Evolutionary conservation across 2,329 filamentous ascomycete genomes (phyloP).

Genomic region (Sarocladium kiliense): DNA sequence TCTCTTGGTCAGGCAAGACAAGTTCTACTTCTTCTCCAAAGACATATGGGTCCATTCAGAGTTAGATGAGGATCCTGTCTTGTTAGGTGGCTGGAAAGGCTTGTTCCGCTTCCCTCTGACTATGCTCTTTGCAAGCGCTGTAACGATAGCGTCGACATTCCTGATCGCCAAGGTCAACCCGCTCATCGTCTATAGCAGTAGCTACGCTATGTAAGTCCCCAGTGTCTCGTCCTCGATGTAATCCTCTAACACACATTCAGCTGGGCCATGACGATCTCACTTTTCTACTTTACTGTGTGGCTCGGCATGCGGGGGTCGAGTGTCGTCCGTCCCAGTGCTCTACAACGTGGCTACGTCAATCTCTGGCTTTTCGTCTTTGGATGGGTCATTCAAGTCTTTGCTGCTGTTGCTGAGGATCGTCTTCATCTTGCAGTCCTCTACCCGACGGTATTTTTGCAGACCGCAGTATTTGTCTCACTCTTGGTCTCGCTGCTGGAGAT

Average conservation of each 20-base stretch:
- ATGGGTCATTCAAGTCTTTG: slow-evolving; percentile 67
- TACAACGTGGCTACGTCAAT: slow-evolving; percentile 74
- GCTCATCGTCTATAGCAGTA: slow-evolving; percentile 83
- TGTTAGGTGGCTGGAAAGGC: slow-evolving; percentile 71
- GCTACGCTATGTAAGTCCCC: slow-evolving; percentile 62
- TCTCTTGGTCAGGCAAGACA: slow-evolving; percentile 65
- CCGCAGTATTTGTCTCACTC: slow-evolving; percentile 67
- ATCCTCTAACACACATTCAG: slow-evolving; percentile 23
- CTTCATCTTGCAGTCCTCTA: slow-evolving; percentile 72
- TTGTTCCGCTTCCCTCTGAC: slow-evolving; percentile 80
- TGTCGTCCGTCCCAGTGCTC: slow-evolving; percentile 75
- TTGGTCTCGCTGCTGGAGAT: slow-evolving; percentile 75
- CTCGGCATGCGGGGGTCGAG: slow-evolving; percentile 74
- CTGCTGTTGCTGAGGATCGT: slow-evolving; percentile 72
- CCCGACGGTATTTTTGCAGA: slow-evolving; percentile 74
- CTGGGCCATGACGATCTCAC: slow-evolving; percentile 79
- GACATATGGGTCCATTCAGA: slow-evolving; percentile 48
- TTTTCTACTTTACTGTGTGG: slow-evolving; percentile 81
- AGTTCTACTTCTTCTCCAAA: slow-evolving; percentile 81
- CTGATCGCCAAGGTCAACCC: slow-evolving; percentile 76
- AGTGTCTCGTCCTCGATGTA: background rate
- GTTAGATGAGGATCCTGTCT: slow-evolving; percentile 56
- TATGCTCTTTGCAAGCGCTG: slow-evolving; percentile 59
- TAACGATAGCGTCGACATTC: slow-evolving; percentile 69
- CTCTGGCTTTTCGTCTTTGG: slow-evolving; percentile 78